Percentiles rank a stretch among this genome's conserved stretches.
These are phyloP conservation scores for Arthrocladium fulminans DNA, from an alignment of 2,329 filamentous ascomycete genomes.

Conservation along the genomic window DNA sequence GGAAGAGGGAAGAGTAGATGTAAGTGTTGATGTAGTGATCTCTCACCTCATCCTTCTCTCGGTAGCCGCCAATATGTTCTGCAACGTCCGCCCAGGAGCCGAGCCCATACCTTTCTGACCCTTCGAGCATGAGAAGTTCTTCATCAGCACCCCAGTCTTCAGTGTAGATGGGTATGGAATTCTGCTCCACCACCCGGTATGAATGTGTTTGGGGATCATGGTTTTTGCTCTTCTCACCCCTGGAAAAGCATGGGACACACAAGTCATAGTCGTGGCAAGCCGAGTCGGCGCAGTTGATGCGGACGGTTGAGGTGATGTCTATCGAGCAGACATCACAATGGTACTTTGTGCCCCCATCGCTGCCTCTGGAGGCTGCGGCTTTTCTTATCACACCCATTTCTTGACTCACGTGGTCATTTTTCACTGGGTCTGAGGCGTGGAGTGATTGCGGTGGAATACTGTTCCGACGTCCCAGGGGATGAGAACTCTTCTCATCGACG, in stretches of 20 bases:
- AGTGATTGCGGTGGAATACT: background rate
- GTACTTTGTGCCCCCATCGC: slow-evolving; percentile 85
- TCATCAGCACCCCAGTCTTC: slow-evolving; percentile 96
- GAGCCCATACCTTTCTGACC: slow-evolving; percentile 88
- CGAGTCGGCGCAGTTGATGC: slow-evolving; percentile 79
- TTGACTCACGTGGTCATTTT: slow-evolving; percentile 29
- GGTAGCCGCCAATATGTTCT: slow-evolving; percentile 92
- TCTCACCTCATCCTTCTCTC: slow-evolving; percentile 88
- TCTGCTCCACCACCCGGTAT: slow-evolving; percentile 93
- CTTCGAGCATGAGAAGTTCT: slow-evolving; percentile 85
- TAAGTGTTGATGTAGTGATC: slow-evolving; percentile 90
- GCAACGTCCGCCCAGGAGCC: slow-evolving; percentile 98
- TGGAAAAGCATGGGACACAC: slow-evolving; percentile 88
- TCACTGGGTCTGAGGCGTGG: slow-evolving; percentile 5
- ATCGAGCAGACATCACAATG: slow-evolving; percentile 95
- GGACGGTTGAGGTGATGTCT: slow-evolving; percentile 94
- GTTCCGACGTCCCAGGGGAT: background rate
- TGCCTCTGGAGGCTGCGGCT: slow-evolving; percentile 77
- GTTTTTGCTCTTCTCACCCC: slow-evolving; percentile 68
- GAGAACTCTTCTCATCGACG: background rate
- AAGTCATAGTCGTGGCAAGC: slow-evolving; percentile 91
- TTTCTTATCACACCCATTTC: slow-evolving; percentile 91
- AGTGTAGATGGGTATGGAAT: slow-evolving; percentile 94
- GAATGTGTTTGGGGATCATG: slow-evolving; percentile 82
- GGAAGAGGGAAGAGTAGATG: slow-evolving; percentile 73